Conservation (phyloP, 257 asterid genomes). For the Vinca minor region DNA sequence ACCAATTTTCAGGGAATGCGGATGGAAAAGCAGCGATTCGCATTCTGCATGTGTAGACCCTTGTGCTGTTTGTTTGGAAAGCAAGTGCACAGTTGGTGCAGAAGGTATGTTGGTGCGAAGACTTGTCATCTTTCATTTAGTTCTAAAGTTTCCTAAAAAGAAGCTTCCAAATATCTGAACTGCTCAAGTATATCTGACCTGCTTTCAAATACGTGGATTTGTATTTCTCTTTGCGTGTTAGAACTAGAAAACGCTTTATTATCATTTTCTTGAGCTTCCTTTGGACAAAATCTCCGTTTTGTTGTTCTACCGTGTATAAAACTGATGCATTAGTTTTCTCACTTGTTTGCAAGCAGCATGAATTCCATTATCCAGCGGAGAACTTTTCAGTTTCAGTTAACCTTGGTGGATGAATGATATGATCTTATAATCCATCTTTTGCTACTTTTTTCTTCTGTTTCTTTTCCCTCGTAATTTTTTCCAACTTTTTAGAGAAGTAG, state of each 20-base stretch:
- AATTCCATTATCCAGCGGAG: too few relatives aligned
- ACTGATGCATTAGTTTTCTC: neutral
- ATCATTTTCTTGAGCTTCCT: neutral
- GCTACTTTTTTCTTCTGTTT: neutral
- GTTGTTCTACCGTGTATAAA: neutral
- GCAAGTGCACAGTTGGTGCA: constrained; percentile 80
- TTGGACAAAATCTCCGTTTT: neutral
- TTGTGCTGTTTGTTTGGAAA: constrained; percentile 84
- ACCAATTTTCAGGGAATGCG: constrained; percentile 53
- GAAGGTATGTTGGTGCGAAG: constrained; percentile 40
- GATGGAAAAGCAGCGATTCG: constrained; percentile 56
- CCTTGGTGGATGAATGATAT: neutral
- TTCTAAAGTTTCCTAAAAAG: neutral
- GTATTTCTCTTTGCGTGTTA: too few relatives aligned
- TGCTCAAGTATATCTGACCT: too few relatives aligned
- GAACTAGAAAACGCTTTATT: neutral
- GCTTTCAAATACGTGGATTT: too few relatives aligned
- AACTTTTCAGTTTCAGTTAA: neutral
- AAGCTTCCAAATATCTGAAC: neutral
- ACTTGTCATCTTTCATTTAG: neutral
- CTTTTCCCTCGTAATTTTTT: neutral
- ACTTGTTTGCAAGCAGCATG: too few relatives aligned
- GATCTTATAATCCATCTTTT: neutral
- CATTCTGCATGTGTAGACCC: constrained; percentile 53
- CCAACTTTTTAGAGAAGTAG: neutral